phyloP scores from a whole-genome alignment of 805 yeast genomes.

The Wickerhamiella lipophila region DNA sequence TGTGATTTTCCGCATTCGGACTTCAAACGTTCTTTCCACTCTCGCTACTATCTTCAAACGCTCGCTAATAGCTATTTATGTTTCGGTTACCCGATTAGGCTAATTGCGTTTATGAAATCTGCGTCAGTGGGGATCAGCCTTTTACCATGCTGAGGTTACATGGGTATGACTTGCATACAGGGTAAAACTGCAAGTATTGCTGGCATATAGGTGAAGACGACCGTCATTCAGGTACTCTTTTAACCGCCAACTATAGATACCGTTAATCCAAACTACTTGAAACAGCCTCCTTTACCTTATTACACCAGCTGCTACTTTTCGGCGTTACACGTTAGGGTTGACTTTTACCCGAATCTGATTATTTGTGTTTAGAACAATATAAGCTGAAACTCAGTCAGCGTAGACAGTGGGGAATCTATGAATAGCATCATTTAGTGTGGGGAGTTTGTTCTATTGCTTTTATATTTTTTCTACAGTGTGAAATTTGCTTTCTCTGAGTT shows the following conservation, averaged over 20 bases:
- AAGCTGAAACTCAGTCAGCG: neutral
- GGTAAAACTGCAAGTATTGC: neutral
- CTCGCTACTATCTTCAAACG: neutral
- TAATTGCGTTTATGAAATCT: neutral
- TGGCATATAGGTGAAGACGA: too few species aligned
- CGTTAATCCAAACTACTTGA: neutral
- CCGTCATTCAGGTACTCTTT: too few species aligned
- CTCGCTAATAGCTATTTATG: neutral
- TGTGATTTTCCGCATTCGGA: neutral
- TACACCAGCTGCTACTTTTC: neutral
- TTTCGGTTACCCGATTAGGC: slow-evolving; percentile 1
- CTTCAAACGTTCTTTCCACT: neutral
- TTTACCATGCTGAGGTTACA: neutral
- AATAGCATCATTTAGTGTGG: neutral
- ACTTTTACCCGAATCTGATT: neutral
- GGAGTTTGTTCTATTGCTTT: neutral
- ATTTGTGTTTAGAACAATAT: neutral
- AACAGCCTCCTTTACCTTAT: neutral
- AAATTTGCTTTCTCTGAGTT: too few species aligned
- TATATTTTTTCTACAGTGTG: too few species aligned
- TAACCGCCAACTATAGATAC: too few species aligned
- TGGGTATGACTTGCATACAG: neutral
- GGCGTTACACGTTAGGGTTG: neutral
- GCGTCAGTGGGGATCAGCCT: neutral
- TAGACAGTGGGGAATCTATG: slow-evolving; percentile 1